These are phyloP conservation scores for Orbilia brochopaga DNA, from an alignment of 2,329 filamentous ascomycete genomes.

Conservation along the genomic window DNA sequence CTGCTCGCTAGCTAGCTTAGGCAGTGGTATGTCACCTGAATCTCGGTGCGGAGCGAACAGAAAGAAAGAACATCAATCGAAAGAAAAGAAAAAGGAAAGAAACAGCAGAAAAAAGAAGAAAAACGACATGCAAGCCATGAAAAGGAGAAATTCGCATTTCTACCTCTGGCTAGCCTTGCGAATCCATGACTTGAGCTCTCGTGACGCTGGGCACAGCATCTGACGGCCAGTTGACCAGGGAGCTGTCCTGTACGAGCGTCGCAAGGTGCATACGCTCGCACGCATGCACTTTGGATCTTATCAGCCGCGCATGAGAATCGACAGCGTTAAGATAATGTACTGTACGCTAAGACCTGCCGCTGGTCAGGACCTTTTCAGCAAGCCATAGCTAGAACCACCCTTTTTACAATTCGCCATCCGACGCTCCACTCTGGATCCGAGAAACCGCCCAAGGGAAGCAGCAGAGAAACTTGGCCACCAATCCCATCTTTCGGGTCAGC, in stretches of 20 bases:
- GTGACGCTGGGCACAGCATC: slow-evolving; percentile 30
- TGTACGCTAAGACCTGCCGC: slow-evolving; percentile 26
- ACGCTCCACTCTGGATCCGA: background rate
- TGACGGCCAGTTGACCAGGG: slow-evolving; percentile 1
- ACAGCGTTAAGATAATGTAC: slow-evolving; percentile 41
- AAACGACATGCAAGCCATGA: slow-evolving; percentile 5
- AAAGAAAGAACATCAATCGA: slow-evolving; percentile 8
- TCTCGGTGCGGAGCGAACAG: slow-evolving; percentile 19
- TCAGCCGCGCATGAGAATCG: slow-evolving; percentile 46
- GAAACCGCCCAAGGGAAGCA: background rate
- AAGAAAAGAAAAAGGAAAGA: slow-evolving; percentile 1
- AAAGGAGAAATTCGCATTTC: slow-evolving; percentile 12
- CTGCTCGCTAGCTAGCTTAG: slow-evolving; percentile 22
- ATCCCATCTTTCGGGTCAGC: background rate
- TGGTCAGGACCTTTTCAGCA: slow-evolving; percentile 6
- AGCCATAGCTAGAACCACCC: background rate
- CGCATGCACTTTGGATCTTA: slow-evolving; percentile 31
- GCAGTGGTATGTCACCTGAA: slow-evolving; percentile 30
- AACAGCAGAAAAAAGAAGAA: slow-evolving; percentile 18
- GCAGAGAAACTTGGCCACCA: background rate
- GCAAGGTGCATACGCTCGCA: slow-evolving; percentile 1
- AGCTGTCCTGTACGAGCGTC: slow-evolving; percentile 1
- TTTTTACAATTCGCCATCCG: slow-evolving; percentile 2
- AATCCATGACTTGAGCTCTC: slow-evolving; percentile 8
- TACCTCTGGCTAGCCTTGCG: slow-evolving; percentile 19